Evolutionary conservation across 176 grass and related monocot genomes (phyloP), one percentile per base, ranked within the genome.

Genomic region (Avena atlantica): DNA sequence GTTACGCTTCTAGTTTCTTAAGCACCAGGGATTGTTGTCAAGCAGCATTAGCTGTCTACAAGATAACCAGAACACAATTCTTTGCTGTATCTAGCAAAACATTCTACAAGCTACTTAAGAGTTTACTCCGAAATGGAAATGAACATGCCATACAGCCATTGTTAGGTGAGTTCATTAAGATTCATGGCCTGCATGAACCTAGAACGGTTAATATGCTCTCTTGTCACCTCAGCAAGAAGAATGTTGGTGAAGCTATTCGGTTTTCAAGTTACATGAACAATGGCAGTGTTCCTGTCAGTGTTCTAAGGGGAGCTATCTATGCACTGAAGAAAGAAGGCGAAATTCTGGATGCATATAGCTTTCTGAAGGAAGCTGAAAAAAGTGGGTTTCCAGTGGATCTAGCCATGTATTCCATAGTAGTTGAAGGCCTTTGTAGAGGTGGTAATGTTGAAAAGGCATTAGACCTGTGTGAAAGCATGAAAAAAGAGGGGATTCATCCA

Each of bases 391-490:
- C 89, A 70, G 59, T 87, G 52, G 93, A 95, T 91, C 73, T 92
- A 58, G 83, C 91, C 37, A 86, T 86, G 92, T 93, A 91, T 64
- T 86, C 91, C 48, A 86, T 90, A 80, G 91, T 97, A 79, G 91
- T 93, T 21, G 91, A 93, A 86, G 91, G 91, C 64, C 91, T 97
- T 87, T 97, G 95, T 75, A 97, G 88, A 89, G 86, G 69, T 78
- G 95, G 95, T 48, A 90, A 80, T 90, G 66, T 97, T 83, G 87
- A 90, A 70, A 97, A 93, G 80, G 91, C 95, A 67, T 71, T 95
- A 84, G 91, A 95, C 72, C 83, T 97, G 11, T 97, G 93, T 86
- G 91, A 84, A 90, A 92, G 71, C 73, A 93, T 97, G 93, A 91
- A 82, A 91, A 88, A 47, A 55, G 87, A 88, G 78, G 91, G 95